Evolutionary conservation across 495 filamentous ascomycete species (phyloP), one percentile per base, ranked within the genome.

Genomic region (Evansstolkia leycettana): DNA sequence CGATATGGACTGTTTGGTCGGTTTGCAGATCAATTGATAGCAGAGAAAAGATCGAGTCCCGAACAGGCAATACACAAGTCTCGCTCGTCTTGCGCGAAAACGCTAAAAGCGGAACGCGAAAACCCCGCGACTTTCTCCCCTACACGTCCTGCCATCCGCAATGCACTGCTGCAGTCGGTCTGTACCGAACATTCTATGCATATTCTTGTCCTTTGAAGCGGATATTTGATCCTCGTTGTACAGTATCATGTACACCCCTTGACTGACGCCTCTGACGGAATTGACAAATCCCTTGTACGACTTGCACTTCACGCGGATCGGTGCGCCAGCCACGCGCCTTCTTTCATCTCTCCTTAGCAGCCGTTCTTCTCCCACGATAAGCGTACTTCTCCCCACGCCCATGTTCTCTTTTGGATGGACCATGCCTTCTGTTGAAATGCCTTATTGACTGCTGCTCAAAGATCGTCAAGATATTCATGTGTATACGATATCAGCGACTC

Each of bases 311-410:
- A n/a, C 28, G 20, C n/a, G 24, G 7, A 15, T 29, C 14, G 28
- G 44, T n/a, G n/a, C n/a, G n/a, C 49, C 45, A 54, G 45, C 51
- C 47, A 57, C 60, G 60, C 60, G 60, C 54, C 52, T 51, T 46
- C 37, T 48, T 53, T 54, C 47, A 47, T 51, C 51, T 58, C 52
- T 42, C 50, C 41, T 45, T 44, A 45, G 42, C 28, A 15, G 12
- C 28, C 12, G 5, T 29, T n/a, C 14, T 29, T 5, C 41, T 27
- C 42, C 12, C 12, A 46, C 36, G 38, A 47, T 44, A 50, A 43
- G 41, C 45, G 46, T 39, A 43, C 25, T 41, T 47, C 28, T 53
- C 50, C 46, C 50, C 50, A 6, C 28, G 5, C 28, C 11, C 4
- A 4, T 9, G 20, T 23, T 23, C 20, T 23, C 20, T n/a, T n/a